Conservation (phyloP, 495 filamentous ascomycete species). For the Lepidopterella palustris region DNA sequence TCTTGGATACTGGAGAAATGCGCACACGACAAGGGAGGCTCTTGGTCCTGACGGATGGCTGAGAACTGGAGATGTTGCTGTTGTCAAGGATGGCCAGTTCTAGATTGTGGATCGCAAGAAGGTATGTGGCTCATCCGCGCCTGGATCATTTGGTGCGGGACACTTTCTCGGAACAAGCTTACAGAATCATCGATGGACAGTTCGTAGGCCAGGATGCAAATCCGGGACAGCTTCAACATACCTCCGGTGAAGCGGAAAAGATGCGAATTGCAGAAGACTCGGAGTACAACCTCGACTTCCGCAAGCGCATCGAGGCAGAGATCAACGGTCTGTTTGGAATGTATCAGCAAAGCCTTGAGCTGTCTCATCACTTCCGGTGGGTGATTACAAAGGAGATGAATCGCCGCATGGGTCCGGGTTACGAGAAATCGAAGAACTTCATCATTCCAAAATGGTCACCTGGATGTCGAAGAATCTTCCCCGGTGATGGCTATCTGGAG, state of each 20-base stretch:
- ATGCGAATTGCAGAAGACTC: conserved; percentile 33
- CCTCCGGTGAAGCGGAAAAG: conserved; percentile 35
- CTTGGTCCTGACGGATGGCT: conserved; percentile 32
- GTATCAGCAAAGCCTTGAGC: conserved; percentile 30
- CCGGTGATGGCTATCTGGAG: conserved; percentile 32
- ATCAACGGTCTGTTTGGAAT: conserved; percentile 36
- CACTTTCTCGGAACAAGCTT: background rate
- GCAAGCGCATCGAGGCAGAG: conserved; percentile 31
- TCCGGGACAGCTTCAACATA: conserved; percentile 29
- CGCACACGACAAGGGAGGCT: conserved; percentile 30
- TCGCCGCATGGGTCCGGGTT: conserved; percentile 31
- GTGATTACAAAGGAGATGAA: conserved; percentile 30
- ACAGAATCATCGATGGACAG: conserved; percentile 17
- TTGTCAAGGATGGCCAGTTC: conserved; percentile 32
- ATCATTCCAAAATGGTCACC: conserved; percentile 35
- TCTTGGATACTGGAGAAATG: conserved; percentile 35
- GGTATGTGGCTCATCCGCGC: background rate
- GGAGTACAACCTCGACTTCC: conserved; percentile 31
- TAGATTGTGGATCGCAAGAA: conserved; percentile 40
- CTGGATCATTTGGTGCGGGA: background rate
- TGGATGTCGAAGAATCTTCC: conserved; percentile 26
- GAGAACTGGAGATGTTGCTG: conserved; percentile 35
- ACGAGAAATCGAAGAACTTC: conserved; percentile 33
- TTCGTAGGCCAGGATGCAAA: conserved; percentile 24
- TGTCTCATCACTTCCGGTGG: conserved; percentile 25